Conservation (phyloP, 83 land plant species). For the Picea abies region DNA sequence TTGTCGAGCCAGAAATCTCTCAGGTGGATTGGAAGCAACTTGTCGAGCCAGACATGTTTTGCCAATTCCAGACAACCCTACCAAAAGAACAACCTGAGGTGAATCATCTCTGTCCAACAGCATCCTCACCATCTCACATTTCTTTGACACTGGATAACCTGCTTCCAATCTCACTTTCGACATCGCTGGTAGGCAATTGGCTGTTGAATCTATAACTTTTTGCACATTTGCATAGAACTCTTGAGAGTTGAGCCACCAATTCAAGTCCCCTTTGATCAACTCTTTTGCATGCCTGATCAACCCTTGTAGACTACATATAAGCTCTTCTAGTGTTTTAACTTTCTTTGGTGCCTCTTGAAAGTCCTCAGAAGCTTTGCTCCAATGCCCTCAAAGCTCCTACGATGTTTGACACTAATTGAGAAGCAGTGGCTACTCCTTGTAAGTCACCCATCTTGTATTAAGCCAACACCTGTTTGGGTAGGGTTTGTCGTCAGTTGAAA, state of each 20-base stretch:
- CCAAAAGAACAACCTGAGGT: conserved; percentile 45
- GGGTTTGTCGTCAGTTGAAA: too few relatives aligned
- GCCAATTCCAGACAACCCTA: conserved; percentile 65
- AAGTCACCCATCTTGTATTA: conserved; percentile 29
- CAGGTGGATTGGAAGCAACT: conserved; percentile 54
- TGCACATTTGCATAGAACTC: conserved; percentile 26
- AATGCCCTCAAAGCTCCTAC: conserved; percentile 36
- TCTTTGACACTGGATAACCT: conserved; percentile 44
- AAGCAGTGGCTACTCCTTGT: conserved; percentile 25
- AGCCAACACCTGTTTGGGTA: neutral
- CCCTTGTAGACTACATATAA: conserved; percentile 32
- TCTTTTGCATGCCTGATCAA: conserved; percentile 24
- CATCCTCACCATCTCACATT: conserved; percentile 25
- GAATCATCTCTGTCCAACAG: conserved; percentile 33
- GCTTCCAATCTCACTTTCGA: conserved; percentile 36
- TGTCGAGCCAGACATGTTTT: conserved; percentile 60
- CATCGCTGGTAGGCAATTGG: conserved; percentile 20
- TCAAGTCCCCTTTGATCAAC: conserved; percentile 34
- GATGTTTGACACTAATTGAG: conserved; percentile 34
- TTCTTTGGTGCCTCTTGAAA: conserved; percentile 40
- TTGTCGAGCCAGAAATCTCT: conserved; percentile 47
- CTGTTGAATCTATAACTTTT: conserved; percentile 36
- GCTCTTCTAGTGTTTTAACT: conserved; percentile 30
- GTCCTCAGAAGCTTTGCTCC: conserved; percentile 37
- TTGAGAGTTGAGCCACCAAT: conserved; percentile 49